Evolutionary conservation across 192 early-diverging fungal species (phyloP), one percentile per base, ranked within the genome.

Genomic region (Coemansia sp.): DNA sequence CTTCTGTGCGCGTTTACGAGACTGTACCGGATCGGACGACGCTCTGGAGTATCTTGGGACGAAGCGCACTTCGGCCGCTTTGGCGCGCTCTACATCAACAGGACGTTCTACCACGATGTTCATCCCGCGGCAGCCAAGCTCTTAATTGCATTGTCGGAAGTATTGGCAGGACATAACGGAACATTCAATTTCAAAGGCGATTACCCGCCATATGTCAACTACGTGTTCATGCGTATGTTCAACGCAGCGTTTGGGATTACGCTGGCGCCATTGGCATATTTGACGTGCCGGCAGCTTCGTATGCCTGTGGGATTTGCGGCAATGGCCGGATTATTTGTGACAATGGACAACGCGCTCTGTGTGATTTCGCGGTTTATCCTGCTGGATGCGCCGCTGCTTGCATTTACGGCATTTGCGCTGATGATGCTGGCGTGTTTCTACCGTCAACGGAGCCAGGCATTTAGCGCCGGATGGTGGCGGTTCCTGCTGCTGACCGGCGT

Each of bases 91-190:
- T 98, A 98, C 79, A 66, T 98, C 44, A 93, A 95, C 57, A 81
- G 88, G 14, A 88, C 87, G 40, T 98, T 95, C 63, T 97, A 97
- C 65, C 94, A 94, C 71, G 96, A 98, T 75, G 93, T 98, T 1
- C 96, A 98, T 69, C 96, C n/a, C n/a, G n/a, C n/a, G n/a, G n/a
- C 97, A 25, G 89, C 88, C 22, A 91, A 91, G 74, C 86, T 89
- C 75, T 75, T 91, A 15, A 75, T 87, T 26, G 86, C 84, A 2
- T 58, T 91, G 42, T 61, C 85, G 14, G 88, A 86, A 25, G 53
- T 74, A 12, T 17, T 90, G 17, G 82, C 73, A 20, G 84, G 85
- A 1, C 85, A 82, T 82, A 85, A 90, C 60, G 85, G 86, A 8
- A 74, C 78, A 85, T 97, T 94, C 64, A 75, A 78, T 1, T 99